Evolutionary conservation across 2,329 filamentous ascomycete genomes (phyloP).

Genomic region (Leptographium procerum): DNA sequence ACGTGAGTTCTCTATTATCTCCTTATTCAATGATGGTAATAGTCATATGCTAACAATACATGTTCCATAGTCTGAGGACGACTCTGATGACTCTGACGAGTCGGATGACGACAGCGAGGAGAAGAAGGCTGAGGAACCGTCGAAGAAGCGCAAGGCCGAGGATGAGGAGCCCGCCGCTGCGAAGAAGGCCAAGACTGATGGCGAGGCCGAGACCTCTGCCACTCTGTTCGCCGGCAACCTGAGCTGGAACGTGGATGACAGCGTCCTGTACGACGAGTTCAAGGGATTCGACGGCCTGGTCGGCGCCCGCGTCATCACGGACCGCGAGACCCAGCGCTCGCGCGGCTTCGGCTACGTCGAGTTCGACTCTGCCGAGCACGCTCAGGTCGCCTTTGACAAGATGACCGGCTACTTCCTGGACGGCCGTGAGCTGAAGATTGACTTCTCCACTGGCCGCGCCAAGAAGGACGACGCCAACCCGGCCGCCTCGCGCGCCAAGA

Average conservation of each 20-base stretch:
- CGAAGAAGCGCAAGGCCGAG: slow-evolving; percentile 60
- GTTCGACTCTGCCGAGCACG: slow-evolving; percentile 51
- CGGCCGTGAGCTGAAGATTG: slow-evolving; percentile 25
- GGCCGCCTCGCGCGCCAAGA: slow-evolving; percentile 46
- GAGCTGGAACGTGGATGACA: slow-evolving; percentile 83
- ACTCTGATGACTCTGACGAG: slow-evolving; percentile 22
- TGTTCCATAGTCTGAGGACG: slow-evolving; percentile 20
- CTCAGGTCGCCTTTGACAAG: slow-evolving; percentile 27
- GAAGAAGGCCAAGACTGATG: slow-evolving; percentile 60
- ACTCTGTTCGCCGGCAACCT: slow-evolving; percentile 87
- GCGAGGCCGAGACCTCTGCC: slow-evolving; percentile 28
- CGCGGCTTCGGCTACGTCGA: slow-evolving; percentile 93
- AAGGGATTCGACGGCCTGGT: slow-evolving; percentile 63
- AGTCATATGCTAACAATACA: background rate
- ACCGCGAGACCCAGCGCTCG: slow-evolving; percentile 69
- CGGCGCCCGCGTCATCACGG: slow-evolving; percentile 70
- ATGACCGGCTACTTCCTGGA: slow-evolving; percentile 25
- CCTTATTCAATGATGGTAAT: background rate
- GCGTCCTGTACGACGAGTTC: slow-evolving; percentile 71
- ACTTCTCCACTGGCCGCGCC: slow-evolving; percentile 25
- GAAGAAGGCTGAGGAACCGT: slow-evolving; percentile 21
- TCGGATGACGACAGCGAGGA: slow-evolving; percentile 17
- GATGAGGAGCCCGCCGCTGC: slow-evolving; percentile 35
- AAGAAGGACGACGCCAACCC: slow-evolving; percentile 36
- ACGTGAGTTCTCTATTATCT: slow-evolving; percentile 7